These are phyloP conservation scores for Colletotrichum graminicola DNA, from an alignment of 2,329 filamentous ascomycete genomes.

Conservation along the genomic window DNA sequence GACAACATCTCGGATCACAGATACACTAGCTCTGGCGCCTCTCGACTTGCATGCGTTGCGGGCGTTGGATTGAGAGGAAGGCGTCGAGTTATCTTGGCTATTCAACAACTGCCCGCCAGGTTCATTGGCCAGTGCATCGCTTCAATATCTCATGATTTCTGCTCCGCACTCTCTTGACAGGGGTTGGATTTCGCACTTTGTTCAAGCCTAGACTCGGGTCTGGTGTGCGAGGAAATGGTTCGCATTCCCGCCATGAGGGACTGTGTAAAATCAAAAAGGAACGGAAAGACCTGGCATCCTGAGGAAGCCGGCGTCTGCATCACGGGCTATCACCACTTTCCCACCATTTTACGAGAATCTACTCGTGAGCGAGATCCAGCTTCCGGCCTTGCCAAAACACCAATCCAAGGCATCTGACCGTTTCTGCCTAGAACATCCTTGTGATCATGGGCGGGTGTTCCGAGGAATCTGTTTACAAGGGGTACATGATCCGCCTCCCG, in stretches of 20 bases:
- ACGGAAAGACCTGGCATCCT: neutral
- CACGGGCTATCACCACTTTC: neutral
- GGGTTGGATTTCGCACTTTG: neutral
- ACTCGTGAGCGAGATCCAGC: neutral
- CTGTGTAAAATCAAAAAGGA: neutral
- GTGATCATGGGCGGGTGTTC: slow-evolving; percentile 1
- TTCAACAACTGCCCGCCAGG: neutral
- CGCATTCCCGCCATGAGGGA: neutral
- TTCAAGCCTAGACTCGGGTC: neutral
- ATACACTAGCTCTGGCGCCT: neutral
- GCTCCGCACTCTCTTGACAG: neutral
- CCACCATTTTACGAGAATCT: neutral
- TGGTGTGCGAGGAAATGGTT: neutral
- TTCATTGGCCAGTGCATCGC: neutral
- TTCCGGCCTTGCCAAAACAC: neutral
- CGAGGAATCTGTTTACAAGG: neutral
- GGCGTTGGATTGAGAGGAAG: neutral
- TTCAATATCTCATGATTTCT: neutral
- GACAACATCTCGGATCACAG: neutral
- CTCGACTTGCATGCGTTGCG: neutral
- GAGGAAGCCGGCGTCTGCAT: neutral
- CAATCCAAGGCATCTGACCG: neutral
- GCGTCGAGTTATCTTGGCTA: neutral
- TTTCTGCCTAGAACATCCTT: neutral
- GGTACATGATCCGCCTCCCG: neutral